These are phyloP conservation scores for Astragalus glycyphyllos DNA, from an alignment of 306 rosid genomes.

Conservation along the genomic window DNA sequence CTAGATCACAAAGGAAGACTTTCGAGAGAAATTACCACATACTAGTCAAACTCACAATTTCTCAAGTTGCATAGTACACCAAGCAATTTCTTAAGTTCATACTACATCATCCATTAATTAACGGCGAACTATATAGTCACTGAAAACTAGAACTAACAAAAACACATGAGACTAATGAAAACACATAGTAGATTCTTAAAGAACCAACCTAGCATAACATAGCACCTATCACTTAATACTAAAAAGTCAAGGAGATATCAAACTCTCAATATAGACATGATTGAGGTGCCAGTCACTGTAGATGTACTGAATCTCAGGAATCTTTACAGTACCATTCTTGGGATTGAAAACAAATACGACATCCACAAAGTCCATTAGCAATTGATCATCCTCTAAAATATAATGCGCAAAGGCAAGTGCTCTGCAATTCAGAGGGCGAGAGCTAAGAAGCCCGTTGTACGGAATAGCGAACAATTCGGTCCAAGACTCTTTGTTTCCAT, in stretches of 20 bases:
- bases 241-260: slow-evolving; percentile 36
- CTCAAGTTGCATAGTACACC: too few species aligned
- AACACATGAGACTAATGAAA: too few species aligned
- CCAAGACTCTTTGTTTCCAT: slow-evolving; percentile 47
- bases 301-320: not conserved
- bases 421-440: too few species aligned
- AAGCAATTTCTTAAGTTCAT: too few species aligned
- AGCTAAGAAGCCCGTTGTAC: not conserved
- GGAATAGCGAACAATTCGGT: slow-evolving; percentile 30
- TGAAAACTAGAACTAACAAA: too few species aligned
- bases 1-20: too few species aligned
- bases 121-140: too few species aligned
- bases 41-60: too few species aligned
- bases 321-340: not conserved
- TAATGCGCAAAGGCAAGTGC: too few species aligned
- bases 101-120: too few species aligned
- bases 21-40: too few species aligned
- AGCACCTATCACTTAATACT: not conserved
- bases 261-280: not conserved
- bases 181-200: too few species aligned
- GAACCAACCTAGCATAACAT: not conserved
- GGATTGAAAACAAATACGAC: slow-evolving; percentile 3
- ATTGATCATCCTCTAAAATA: slow-evolving; percentile 27
- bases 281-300: not conserved
- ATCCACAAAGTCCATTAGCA: not conserved